phyloP scores from a whole-genome alignment of 108 stramenopile genomes.

The Epithemia pelagica region DNA sequence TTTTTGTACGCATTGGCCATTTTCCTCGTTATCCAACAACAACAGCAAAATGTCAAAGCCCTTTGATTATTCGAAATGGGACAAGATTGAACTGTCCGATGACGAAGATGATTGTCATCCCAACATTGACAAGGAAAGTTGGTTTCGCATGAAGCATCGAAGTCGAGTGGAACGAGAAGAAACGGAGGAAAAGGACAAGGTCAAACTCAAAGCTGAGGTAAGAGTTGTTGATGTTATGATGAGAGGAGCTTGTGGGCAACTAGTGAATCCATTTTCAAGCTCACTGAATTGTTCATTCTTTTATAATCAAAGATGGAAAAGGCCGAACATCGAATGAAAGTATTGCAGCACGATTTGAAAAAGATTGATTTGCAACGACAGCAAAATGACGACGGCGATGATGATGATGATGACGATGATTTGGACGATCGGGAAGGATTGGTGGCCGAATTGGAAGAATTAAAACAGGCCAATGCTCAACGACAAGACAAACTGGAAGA shows the following conservation, averaged over 20 bases:
- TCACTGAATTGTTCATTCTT: not conserved
- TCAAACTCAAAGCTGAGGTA: slow-evolving; percentile 69
- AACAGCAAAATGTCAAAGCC: slow-evolving; percentile 61
- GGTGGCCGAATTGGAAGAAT: slow-evolving; percentile 67
- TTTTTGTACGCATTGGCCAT: too few species aligned
- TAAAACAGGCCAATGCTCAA: slow-evolving; percentile 46
- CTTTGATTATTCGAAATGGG: slow-evolving; percentile 98
- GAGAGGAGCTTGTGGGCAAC: not conserved
- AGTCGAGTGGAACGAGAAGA: slow-evolving; percentile 92
- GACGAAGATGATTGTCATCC: slow-evolving; percentile 99
- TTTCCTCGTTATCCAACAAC: not conserved
- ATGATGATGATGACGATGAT: slow-evolving; percentile 74
- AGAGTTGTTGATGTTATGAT: slow-evolving; percentile 11
- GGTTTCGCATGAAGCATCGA: slow-evolving; percentile 95
- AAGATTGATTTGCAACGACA: slow-evolving; percentile 29
- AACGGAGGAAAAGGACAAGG: slow-evolving; percentile 82
- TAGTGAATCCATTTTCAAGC: not conserved
- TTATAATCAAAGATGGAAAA: slow-evolving; percentile 51
- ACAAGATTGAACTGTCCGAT: slow-evolving; percentile 94
- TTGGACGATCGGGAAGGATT: slow-evolving; percentile 82
- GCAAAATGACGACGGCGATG: slow-evolving; percentile 28
- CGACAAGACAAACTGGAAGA: slow-evolving; percentile 74
- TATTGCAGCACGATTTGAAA: slow-evolving; percentile 54
- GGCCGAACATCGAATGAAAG: slow-evolving; percentile 76
- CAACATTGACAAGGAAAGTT: slow-evolving; percentile 96